Conservation (phyloP, 2,329 filamentous ascomycete genomes). For the Chrysoporthe cubensis region DNA sequence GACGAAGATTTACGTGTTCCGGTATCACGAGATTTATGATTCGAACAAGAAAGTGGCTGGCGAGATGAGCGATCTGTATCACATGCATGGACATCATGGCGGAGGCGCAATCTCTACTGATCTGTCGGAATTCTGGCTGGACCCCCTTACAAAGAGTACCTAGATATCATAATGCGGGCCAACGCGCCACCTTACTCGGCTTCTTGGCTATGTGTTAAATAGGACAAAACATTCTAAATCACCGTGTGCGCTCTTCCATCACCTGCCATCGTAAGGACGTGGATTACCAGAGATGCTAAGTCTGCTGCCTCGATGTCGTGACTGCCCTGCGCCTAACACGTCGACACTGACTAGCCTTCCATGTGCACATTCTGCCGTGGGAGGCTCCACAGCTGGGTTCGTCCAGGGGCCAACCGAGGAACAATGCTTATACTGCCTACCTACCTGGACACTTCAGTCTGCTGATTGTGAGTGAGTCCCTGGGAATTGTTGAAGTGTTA, state of each 20-base stretch:
- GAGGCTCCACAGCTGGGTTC: no score
- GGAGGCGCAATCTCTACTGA: constrained; percentile 6
- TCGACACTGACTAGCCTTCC: no score
- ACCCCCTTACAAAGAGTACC: constrained; percentile 28
- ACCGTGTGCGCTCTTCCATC: background rate
- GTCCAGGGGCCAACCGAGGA: no score
- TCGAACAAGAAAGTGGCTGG: background rate
- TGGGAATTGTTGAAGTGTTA: no score
- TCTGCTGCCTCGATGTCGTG: background rate
- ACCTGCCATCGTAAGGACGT: background rate
- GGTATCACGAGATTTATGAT: constrained; percentile 6
- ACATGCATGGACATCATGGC: constrained; percentile 5
- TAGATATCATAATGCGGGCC: constrained; percentile 1
- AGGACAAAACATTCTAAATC: background rate
- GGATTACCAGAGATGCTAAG: background rate
- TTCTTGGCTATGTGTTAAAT: background rate
- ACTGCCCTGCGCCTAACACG: background rate
- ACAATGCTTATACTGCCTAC: no score
- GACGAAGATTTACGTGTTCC: background rate
- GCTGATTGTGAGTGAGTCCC: no score
- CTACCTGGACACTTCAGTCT: no score
- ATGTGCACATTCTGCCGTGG: no score
- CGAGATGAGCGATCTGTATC: background rate
- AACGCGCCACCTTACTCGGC: background rate
- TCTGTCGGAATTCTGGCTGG: background rate